A percentile compares a stretch with the other conserved stretches of the same genome.
phyloP scores from a whole-genome alignment of 2,329 filamentous ascomycete species.

The Calonectria naviculata region DNA sequence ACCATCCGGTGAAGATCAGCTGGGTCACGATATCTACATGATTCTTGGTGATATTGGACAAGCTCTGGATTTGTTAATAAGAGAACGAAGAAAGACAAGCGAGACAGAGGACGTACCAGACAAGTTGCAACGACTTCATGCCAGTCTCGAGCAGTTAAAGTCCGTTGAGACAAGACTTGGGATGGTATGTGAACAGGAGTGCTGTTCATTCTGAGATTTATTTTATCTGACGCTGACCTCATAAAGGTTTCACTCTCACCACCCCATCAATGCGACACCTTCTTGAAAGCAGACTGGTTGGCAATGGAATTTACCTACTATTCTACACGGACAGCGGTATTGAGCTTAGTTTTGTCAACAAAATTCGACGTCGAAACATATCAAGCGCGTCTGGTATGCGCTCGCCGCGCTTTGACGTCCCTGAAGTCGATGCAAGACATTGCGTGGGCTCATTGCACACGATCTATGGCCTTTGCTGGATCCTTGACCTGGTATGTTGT shows the following conservation, averaged over 20 bases:
- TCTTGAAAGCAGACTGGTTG: constrained; percentile 2
- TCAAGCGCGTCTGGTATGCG: neutral
- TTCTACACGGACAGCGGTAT: neutral
- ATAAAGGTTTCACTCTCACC: neutral
- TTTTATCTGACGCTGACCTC: neutral
- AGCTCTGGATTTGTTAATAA: neutral
- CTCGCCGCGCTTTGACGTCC: neutral
- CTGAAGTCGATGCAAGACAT: constrained; percentile 12
- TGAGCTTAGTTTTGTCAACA: neutral
- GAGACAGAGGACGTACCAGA: neutral
- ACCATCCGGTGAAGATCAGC: neutral
- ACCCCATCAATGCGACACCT: neutral
- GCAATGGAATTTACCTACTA: constrained; percentile 6
- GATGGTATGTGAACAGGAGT: neutral
- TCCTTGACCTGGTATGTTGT: constrained; percentile 7
- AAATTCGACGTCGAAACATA: neutral
- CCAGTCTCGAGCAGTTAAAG: neutral
- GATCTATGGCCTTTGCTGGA: constrained; percentile 1
- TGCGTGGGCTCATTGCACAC: constrained; percentile 5
- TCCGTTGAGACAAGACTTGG: neutral
- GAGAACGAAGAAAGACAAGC: neutral
- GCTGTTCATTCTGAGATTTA: no score
- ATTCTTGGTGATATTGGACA: neutral
- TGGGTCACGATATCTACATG: neutral
- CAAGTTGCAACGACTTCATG: neutral